Base-by-base conservation (phyloP, 768 basidiomycete species). In the Panus rudis region DNA sequence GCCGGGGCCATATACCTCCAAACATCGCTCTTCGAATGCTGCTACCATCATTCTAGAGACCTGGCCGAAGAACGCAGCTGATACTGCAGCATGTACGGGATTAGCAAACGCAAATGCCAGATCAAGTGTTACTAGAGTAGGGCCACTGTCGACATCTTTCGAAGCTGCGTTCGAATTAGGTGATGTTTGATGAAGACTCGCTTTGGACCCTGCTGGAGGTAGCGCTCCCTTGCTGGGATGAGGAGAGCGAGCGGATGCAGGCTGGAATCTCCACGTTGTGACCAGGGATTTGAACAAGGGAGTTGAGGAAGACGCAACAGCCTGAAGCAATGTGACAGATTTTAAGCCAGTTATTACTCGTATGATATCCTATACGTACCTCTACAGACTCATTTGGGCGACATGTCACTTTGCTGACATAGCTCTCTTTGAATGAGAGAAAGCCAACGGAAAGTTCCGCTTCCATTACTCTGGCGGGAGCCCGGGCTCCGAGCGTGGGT, bases 381-480 rank as follows among this genome's bases (percentile, higher is more conserved):
- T 84, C 70, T 19, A 99, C 93, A 8, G 74, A 82, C 56, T 84
- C 74, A 51, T 73, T 75, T 10, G 92, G 92, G 34, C 66, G 69
- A 54, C 90, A 90, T 13, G 79, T 83, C 42, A 99, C 93, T 30
- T 69, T 70, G 59, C 90, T 92, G 39, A 84, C 70, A 62, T 96
- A 99, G 63, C 78, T 83, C 64, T 98, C 94, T 49, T 76, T 71
- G 57, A 96, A 84, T 14, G 79, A 73, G 51, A 92, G 75, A 61
- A 97, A 98, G 6, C 90, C 90, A 25, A 94, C 84, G 3, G 79
- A 79, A 52, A 98, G 67, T 60, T 97, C 91, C 6, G 85, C 92
- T 30, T 91, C 79, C 67, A 94, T 78, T n/a, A n/a, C n/a, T n/a
- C n/a, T n/a, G 35, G 45, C 43, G 14, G 19, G 24, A 20, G 28